Evolutionary conservation across 495 filamentous ascomycete species (phyloP).

Genomic region (Antarctomyces pellizariae): DNA sequence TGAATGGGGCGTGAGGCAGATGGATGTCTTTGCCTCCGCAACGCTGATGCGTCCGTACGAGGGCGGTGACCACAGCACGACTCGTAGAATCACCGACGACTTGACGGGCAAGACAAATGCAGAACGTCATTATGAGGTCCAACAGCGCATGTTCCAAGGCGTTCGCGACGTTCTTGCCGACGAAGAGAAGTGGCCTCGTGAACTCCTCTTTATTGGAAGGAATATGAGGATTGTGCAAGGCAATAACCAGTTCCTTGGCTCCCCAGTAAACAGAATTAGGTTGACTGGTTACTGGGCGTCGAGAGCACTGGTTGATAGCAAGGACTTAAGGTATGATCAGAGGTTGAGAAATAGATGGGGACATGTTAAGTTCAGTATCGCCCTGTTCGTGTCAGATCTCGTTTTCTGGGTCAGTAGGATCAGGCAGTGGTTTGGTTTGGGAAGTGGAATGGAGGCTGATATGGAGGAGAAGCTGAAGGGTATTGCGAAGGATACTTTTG

Average conservation of each 20-base stretch:
- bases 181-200: conserved; percentile 77
- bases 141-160: conserved; percentile 59
- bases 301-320: conserved; percentile 46
- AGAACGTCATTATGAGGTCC: conserved; percentile 60
- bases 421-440: conserved; percentile 45
- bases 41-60: conserved; percentile 79
- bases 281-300: conserved; percentile 84
- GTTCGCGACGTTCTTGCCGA: conserved; percentile 69
- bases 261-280: conserved; percentile 85
- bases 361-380: conserved; percentile 58
- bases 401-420: conserved; percentile 64
- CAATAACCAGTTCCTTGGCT: conserved; percentile 51
- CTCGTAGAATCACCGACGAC: conserved; percentile 27
- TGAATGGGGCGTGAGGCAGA: conserved; percentile 67
- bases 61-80: conserved; percentile 49
- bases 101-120: conserved; percentile 31
- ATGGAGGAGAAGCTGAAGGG: conserved; percentile 65
- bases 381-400: conserved; percentile 56
- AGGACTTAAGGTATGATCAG: conserved; percentile 30
- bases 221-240: conserved; percentile 78
- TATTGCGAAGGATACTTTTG: conserved; percentile 69
- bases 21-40: conserved; percentile 75
- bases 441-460: conserved; percentile 82
- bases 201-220: conserved; percentile 85
- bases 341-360: conserved; percentile 32